phyloP scores from a whole-genome alignment of 352 stramenopile species.

The Globisporangium iwayamae region DNA sequence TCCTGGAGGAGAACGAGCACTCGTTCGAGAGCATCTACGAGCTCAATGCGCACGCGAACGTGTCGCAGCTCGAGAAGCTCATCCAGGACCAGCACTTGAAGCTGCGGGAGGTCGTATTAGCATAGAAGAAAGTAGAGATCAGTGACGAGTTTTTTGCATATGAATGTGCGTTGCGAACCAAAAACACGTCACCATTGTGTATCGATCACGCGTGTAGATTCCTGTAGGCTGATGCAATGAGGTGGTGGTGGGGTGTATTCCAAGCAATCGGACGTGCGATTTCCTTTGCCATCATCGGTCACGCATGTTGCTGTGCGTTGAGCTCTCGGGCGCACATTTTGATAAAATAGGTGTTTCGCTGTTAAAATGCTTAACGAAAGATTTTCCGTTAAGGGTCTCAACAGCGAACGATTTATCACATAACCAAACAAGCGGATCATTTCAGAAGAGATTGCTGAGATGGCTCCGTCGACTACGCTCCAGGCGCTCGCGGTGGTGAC shows the following conservation, averaged over 20 bases:
- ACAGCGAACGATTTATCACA: neutral
- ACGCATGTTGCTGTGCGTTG: no score
- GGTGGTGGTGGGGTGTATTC: neutral
- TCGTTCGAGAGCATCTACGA: constrained; percentile 96
- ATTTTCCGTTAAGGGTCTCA: no score
- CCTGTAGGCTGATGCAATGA: neutral
- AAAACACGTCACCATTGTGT: constrained; percentile 1
- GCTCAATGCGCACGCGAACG: constrained; percentile 88
- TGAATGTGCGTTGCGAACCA: constrained; percentile 1
- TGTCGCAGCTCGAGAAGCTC: constrained; percentile 82
- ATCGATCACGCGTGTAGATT: neutral
- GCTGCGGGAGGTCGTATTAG: constrained; percentile 72
- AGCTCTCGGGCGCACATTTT: no score
- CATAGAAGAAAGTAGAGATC: constrained; percentile 16
- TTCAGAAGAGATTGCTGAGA: neutral
- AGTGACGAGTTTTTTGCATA: neutral
- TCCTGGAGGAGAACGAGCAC: constrained; percentile 89
- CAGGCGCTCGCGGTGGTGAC: constrained; percentile 27
- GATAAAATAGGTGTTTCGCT: no score
- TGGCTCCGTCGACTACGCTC: neutral
- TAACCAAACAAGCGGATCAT: neutral
- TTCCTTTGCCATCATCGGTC: no score
- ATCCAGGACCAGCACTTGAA: constrained; percentile 80
- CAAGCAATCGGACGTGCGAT: no score
- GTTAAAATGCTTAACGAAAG: no score